These are phyloP conservation scores for Aphanoascus verrucosus DNA, from an alignment of 2,329 filamentous ascomycete genomes.

Conservation along the genomic window DNA sequence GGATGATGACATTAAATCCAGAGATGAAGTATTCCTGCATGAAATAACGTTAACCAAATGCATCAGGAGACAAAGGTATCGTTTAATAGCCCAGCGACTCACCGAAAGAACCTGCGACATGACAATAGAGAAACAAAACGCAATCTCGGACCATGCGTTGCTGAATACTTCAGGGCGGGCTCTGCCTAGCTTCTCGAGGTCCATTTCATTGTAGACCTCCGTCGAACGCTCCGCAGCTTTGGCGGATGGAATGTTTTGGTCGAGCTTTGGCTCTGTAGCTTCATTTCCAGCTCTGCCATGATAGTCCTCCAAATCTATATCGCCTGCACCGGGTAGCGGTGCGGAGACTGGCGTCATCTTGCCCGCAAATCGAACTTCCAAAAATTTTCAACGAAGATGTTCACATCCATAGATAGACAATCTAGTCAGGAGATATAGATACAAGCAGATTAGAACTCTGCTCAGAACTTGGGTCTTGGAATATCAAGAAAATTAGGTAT, in stretches of 20 bases:
- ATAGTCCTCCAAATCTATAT: not conserved
- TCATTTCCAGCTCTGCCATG: too few species aligned
- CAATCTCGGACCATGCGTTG: constrained; percentile 45
- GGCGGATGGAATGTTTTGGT: not conserved
- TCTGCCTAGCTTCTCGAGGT: constrained; percentile 51
- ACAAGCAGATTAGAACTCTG: not conserved
- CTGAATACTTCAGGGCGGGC: constrained; percentile 49
- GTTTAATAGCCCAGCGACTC: constrained; percentile 24
- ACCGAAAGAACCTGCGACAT: constrained; percentile 54
- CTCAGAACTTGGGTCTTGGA: too few species aligned
- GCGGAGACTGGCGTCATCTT: not conserved
- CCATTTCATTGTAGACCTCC: constrained; percentile 5
- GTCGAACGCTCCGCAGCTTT: not conserved
- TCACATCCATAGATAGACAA: not conserved
- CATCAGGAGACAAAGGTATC: not conserved
- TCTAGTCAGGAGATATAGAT: not conserved
- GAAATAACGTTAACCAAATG: constrained; percentile 1
- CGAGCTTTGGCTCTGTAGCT: not conserved
- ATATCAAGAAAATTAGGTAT: too few species aligned
- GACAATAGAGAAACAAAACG: constrained; percentile 52
- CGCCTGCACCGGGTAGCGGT: not conserved
- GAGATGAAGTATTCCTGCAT: constrained; percentile 61
- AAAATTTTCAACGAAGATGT: not conserved
- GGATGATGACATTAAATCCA: constrained; percentile 61
- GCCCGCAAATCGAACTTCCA: not conserved